Evolutionary conservation across 2,329 filamentous ascomycete genomes (phyloP), one percentile per base, ranked within the genome.

Genomic region (Colletotrichum sp.): DNA sequence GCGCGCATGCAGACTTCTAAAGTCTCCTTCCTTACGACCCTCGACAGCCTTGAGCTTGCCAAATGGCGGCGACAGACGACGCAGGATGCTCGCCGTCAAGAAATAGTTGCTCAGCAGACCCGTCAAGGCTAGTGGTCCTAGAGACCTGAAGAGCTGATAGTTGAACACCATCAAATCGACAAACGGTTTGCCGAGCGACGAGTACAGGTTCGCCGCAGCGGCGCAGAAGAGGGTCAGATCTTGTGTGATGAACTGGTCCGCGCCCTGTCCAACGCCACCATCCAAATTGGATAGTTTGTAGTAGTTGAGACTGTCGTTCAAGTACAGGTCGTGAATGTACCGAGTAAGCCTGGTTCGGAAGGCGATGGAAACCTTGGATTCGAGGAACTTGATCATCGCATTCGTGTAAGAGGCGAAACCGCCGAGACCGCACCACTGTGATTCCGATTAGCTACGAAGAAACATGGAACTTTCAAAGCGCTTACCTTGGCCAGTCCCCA

Each of bases 131-230:
- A 99, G 86, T 1, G 96, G 96, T 0, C 97, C 97, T 0, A 99
- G 89, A 0, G 96, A 98, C 44, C 94, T 94, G 84, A 98, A 98
- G 0, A 99, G 91, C 84, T 99, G 97, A 84, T 98, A 99, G 85
- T 98, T 99, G 89, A 99, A 99, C 63, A 99, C 97, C 79, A 96
- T 95, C 3, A 99, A 89, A 83, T 99, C 97, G n/a, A 99, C 95
- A 79, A 98, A 93, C 0, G 97, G 97, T 84, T 99, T 99, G n/a
- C 97, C 97, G 5, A 99, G 89, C 0, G 96, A 98, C 2, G 97
- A 99, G 86, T 99, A 99, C 7, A 99, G 87, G 26, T 95, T 95
- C 18, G 97, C 96, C 2, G 97, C 96, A 5, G 96, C 93, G 13
- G 95, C 95, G 83, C 98, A 99, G 87, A 99, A 99, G 1, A 98